Evolutionary conservation across 768 basidiomycete species (phyloP).

Genomic region (Boletellus sp.): DNA sequence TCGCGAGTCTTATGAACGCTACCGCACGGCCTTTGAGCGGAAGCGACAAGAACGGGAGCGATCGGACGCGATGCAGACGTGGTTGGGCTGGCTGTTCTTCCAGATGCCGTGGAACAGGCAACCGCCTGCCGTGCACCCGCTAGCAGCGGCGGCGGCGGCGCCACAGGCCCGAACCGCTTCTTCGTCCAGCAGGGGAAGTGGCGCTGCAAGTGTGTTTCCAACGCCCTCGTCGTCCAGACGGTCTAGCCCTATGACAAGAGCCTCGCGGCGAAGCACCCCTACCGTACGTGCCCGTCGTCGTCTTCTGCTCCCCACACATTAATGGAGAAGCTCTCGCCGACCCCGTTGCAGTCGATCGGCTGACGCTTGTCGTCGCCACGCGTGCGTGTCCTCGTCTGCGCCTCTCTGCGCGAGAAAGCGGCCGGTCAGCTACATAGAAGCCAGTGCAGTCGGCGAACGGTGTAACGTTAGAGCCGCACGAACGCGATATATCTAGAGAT

Average conservation of each 20-base stretch:
- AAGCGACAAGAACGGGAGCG: slow-evolving; percentile 63
- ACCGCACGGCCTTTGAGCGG: slow-evolving; percentile 83
- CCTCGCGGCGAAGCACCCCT: slow-evolving; percentile 25
- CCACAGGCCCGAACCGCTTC: slow-evolving; percentile 24
- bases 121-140: slow-evolving; percentile 1
- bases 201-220: slow-evolving; percentile 22
- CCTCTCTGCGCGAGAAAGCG: too few species aligned
- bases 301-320: slow-evolving; percentile 22
- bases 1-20: slow-evolving; percentile 89
- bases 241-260: slow-evolving; percentile 33
- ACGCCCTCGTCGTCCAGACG: slow-evolving; percentile 32
- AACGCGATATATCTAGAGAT: slow-evolving; percentile 1
- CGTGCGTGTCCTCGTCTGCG: too few species aligned
- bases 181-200: slow-evolving; percentile 25
- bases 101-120: slow-evolving; percentile 30
- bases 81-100: slow-evolving; percentile 28
- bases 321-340: slow-evolving; percentile 18
- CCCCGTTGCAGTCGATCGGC: slow-evolving; percentile 13
- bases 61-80: slow-evolving; percentile 28
- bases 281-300: slow-evolving; percentile 22
- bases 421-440: neutral
- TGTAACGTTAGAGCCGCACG: neutral
- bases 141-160: neutral
- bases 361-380: slow-evolving; percentile 8
- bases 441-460: neutral